Conservation (phyloP, 2,329 filamentous ascomycete genomes). For the Microascus cirrosus region DNA sequence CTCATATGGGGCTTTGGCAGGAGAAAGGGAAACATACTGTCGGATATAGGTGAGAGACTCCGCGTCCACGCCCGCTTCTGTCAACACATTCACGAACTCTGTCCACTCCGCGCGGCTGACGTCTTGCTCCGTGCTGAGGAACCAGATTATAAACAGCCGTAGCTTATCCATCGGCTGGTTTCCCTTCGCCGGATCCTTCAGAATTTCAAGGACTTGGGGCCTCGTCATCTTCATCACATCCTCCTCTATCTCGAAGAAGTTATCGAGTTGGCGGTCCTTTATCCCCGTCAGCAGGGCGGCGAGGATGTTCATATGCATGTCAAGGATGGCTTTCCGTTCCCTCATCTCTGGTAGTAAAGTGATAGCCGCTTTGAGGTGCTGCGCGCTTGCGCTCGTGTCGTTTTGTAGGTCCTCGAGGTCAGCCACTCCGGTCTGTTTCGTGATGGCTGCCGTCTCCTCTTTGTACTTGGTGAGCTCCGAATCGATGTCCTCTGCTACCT, state of each 20-base stretch:
- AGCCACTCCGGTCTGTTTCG: conserved; percentile 85
- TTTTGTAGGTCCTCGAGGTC: conserved; percentile 88
- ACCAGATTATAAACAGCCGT: conserved; percentile 93
- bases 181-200: conserved; percentile 74
- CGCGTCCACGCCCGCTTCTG: conserved; percentile 62
- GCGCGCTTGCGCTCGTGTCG: conserved; percentile 78
- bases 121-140: conserved; percentile 84
- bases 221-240: conserved; percentile 86
- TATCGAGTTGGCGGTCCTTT: conserved; percentile 89
- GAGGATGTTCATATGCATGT: conserved; percentile 99
- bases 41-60: conserved; percentile 75
- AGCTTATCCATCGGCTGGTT: conserved; percentile 81
- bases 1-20: background rate
- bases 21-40: conserved; percentile 44
- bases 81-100: conserved; percentile 75
- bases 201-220: conserved; percentile 73
- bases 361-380: conserved; percentile 92
- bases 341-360: conserved; percentile 83
- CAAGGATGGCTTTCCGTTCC: conserved; percentile 83
- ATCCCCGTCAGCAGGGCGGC: conserved; percentile 68
- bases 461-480: conserved; percentile 89
- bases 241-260: conserved; percentile 92
- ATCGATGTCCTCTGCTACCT: conserved; percentile 94
- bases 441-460: conserved; percentile 88
- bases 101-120: conserved; percentile 72